Evolutionary conservation across 2,329 filamentous ascomycete species (phyloP), one percentile per base, ranked within the genome.

Genomic region (Fusarium fracticaudum): DNA sequence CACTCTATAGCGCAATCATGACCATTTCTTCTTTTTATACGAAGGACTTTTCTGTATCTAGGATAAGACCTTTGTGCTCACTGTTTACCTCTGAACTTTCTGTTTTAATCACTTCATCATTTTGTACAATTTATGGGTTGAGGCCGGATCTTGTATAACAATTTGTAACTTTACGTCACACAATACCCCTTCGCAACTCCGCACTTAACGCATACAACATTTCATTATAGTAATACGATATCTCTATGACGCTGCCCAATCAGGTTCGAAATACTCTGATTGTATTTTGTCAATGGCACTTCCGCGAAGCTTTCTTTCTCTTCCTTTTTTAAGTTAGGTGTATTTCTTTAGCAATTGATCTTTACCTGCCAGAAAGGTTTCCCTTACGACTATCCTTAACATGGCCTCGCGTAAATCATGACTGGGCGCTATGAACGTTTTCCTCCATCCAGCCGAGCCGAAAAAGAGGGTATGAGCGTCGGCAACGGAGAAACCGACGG

Each of bases 41-140:
- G 1, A 38, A 4, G 4, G 17, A 5, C 1, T 87, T 38, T 13
- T 43, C n/a, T n/a, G 8, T 3, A 2, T 17, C 13, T 10, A 0
- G 7, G 8, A 8, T 17, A n/a, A 1, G 8, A 31, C 5, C 5
- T 33, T 33, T 2, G 4, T 18, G 22, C 17, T 18, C 8, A 10
- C 1, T 14, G 20, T 17, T 29, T 29, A 17, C 33, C 29, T 29
- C 3, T 31, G 9, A 31, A 15, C 4, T 31, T 15, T 48, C 9
- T 15, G 11, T 3, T 29, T 10, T 20, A 22, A 48, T 31, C 5
- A 6, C 18, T 31, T 22, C 8, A 10, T 6, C 20, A 8, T 22
- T 9, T 48, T 48, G 26, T 48, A 22, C 9, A 8, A 48, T 41
- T 1, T 5, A 1, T n/a, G 22, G 40, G 22, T 15, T n/a, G 14